Base-by-base conservation (phyloP, 768 basidiomycete species). In the Serendipita vermifera region DNA sequence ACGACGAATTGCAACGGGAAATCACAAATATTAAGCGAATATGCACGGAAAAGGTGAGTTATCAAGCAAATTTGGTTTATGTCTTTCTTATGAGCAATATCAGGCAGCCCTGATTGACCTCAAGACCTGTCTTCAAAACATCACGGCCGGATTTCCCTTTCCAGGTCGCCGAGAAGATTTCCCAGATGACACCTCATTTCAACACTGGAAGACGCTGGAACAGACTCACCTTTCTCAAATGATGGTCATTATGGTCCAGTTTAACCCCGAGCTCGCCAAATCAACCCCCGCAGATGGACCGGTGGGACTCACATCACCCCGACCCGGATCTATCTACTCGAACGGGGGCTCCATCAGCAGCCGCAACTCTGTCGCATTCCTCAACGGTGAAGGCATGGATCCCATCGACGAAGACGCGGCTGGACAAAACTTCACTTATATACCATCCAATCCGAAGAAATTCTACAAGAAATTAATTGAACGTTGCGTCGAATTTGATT, bases 91-190 rank as follows among this genome's bases (percentile, higher is more conserved):
- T 59, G 20, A 15, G 54, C 54, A 46, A 57, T 59, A 39, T 24
- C 59, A 89, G 82, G 89, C 91, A 24, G 91, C 91, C 0, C 70
- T 96, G 57, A 76, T 76, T 39, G 91, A 96, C 66, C 75, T 94
- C 56, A 96, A 92, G 87, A 87, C 85, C 33, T 92, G 87, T 65
- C 72, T 97, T 55, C 94, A 94, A 72, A 87, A 90, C 60, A 85
- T 97, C 64, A 87, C 85, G 55, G 83, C 85, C 13, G 85, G 88
- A 24, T 75, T 77, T 11, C 71, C 85, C 1, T 93, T 93, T 65
- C 91, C 92, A 1, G 89, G 87, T 17, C 78, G 83, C 53, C 76
- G 85, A 60, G 83, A 88, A 59, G 92, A 98, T 66, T 98, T 97
- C 64, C 78, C 81, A 32, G 82, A 68, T 55, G 86, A 90, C 3